A percentile compares a stretch with the other conserved stretches of the same genome.
These are phyloP conservation scores for Termitomyces sp. DNA, from an alignment of 768 basidiomycete species.

Conservation along the genomic window DNA sequence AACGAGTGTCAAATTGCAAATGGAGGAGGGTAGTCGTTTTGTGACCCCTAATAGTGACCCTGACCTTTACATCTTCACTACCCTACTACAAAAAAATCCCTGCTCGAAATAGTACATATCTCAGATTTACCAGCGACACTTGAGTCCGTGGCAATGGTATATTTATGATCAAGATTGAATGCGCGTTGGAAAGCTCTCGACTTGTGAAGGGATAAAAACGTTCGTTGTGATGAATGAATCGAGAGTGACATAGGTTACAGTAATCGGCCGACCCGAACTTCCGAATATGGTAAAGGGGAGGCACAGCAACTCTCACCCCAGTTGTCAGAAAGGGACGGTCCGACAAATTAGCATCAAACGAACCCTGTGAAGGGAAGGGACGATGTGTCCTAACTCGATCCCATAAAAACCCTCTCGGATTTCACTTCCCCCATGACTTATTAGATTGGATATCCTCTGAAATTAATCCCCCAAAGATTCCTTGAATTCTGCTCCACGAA, in stretches of 20 bases:
- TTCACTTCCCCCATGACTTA: no score
- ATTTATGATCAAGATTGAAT: neutral
- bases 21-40: neutral
- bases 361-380: no score
- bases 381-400: no score
- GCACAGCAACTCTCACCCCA: no score
- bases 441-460: no score
- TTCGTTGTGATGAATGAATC: neutral
- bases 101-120: neutral
- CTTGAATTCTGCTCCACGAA: no score
- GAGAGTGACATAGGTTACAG: neutral
- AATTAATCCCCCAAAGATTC: no score
- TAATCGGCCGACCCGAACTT: no score
- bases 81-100: neutral
- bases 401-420: no score
- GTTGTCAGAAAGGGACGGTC: no score
- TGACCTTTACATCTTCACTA: neutral
- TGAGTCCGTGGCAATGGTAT: neutral
- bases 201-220: neutral
- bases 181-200: neutral
- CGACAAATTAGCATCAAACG: no score
- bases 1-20: neutral
- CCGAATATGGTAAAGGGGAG: no score
- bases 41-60: neutral
- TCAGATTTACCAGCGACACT: neutral